phyloP scores from a whole-genome alignment of 169 alveolate genomes.

The Plasmodium inui region DNA sequence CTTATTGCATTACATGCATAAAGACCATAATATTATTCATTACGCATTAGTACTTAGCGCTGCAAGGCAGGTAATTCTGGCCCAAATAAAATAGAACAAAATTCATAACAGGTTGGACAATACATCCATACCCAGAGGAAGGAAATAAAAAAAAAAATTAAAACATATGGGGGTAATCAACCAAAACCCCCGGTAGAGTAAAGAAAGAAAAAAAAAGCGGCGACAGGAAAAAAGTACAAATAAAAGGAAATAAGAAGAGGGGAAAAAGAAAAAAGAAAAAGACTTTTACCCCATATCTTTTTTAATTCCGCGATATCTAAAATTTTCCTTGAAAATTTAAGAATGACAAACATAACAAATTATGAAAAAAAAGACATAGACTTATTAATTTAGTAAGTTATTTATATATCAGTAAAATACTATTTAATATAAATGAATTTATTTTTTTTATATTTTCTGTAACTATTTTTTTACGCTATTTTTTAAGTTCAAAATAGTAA shows the following conservation, averaged over 20 bases:
- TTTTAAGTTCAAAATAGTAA: background rate
- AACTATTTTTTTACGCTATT: background rate
- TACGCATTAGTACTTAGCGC: background rate
- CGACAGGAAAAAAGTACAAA: background rate
- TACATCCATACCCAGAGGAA: background rate
- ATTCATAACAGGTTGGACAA: background rate
- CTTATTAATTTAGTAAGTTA: background rate
- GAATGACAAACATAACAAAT: background rate
- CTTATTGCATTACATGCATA: background rate
- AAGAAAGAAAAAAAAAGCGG: background rate
- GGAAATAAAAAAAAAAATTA: background rate
- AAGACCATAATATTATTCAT: background rate
- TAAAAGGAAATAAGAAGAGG: background rate
- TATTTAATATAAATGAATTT: background rate
- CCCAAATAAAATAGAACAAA: background rate
- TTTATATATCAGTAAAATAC: background rate
- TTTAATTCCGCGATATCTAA: background rate
- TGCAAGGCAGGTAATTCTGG: background rate
- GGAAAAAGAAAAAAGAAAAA: background rate
- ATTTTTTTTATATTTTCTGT: background rate
- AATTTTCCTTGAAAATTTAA: background rate
- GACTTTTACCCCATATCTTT: background rate
- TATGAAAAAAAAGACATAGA: background rate
- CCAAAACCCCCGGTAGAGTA: background rate
- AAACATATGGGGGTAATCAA: background rate